Conservation (phyloP, 495 filamentous ascomycete genomes). For the Penicilliopsis zonata region DNA sequence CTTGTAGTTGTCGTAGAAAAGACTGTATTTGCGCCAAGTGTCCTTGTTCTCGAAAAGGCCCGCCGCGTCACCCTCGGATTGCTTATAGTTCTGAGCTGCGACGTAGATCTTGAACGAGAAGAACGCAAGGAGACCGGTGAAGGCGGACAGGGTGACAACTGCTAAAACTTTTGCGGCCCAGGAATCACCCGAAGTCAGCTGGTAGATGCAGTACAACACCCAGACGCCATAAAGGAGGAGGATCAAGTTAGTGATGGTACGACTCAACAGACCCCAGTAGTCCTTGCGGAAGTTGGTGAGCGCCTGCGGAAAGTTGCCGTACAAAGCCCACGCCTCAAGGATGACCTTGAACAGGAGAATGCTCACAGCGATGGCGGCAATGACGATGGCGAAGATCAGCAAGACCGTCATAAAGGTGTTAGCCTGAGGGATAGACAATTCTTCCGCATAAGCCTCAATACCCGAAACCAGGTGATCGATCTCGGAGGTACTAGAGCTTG, state of each 20-base stretch:
- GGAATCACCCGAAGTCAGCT: constrained; percentile 87
- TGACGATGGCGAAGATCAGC: constrained; percentile 74
- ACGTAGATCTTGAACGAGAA: constrained; percentile 76
- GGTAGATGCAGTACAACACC: constrained; percentile 92
- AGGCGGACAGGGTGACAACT: constrained; percentile 64
- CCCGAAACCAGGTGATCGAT: constrained; percentile 44
- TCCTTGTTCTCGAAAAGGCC: constrained; percentile 79
- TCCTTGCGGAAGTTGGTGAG: constrained; percentile 81
- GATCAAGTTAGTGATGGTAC: constrained; percentile 84
- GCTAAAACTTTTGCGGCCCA: constrained; percentile 89
- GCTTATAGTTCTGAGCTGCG: constrained; percentile 63
- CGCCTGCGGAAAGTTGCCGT: constrained; percentile 72
- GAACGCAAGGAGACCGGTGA: constrained; percentile 65
- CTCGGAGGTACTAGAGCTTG: constrained; percentile 11
- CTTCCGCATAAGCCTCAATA: constrained; percentile 63
- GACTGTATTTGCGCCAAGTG: constrained; percentile 87
- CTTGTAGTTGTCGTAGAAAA: constrained; percentile 95
- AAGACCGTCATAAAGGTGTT: constrained; percentile 97
- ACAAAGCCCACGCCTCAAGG: constrained; percentile 83
- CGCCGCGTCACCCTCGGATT: constrained; percentile 57
- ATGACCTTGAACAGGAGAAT: constrained; percentile 88
- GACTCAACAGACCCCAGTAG: constrained; percentile 85
- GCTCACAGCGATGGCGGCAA: constrained; percentile 73
- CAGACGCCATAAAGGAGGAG: constrained; percentile 88
- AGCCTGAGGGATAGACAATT: constrained; percentile 69